phyloP scores from a whole-genome alignment of 495 filamentous ascomycete species.

The Daldinia childiae region DNA sequence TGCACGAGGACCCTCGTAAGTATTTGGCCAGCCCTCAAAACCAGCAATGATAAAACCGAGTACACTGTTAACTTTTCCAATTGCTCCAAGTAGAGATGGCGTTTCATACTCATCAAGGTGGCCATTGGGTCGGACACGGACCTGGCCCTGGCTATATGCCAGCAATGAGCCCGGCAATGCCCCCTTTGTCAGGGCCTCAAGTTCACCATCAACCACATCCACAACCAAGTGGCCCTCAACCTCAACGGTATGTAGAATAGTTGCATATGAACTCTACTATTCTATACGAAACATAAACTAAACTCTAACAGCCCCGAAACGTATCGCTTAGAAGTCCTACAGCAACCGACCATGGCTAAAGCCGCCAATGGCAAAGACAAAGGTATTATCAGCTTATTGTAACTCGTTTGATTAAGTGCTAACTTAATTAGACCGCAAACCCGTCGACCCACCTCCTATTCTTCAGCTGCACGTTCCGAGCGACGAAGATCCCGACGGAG shows the following conservation, averaged over 20 bases:
- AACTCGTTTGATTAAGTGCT: slow-evolving; percentile 3
- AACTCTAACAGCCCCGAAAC: slow-evolving; percentile 30
- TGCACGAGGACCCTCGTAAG: slow-evolving; percentile 31
- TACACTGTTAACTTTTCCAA: slow-evolving; percentile 20
- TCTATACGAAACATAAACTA: neutral
- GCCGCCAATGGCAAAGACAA: slow-evolving; percentile 49
- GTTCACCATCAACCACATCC: slow-evolving; percentile 37
- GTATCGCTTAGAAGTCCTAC: slow-evolving; percentile 46
- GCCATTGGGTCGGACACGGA: slow-evolving; percentile 42
- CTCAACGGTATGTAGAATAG: slow-evolving; percentile 24
- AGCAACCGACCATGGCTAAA: slow-evolving; percentile 48
- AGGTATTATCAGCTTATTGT: slow-evolving; percentile 25
- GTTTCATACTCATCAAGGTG: slow-evolving; percentile 42
- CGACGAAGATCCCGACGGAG: slow-evolving; percentile 77
- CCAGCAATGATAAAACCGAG: neutral
- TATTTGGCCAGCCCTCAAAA: neutral
- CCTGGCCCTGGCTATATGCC: slow-evolving; percentile 45
- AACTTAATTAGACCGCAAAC: slow-evolving; percentile 77
- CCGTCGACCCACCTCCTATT: slow-evolving; percentile 94
- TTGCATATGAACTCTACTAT: neutral
- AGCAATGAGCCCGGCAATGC: slow-evolving; percentile 45
- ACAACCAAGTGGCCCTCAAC: slow-evolving; percentile 37
- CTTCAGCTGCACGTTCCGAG: slow-evolving; percentile 80
- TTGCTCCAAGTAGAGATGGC: slow-evolving; percentile 42
- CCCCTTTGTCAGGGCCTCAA: slow-evolving; percentile 39